A percentile compares a stretch with the other conserved stretches of the same genome.
These are phyloP conservation scores for Coemansia sp. DNA, from an alignment of 192 early-diverging fungal species.

Conservation along the genomic window DNA sequence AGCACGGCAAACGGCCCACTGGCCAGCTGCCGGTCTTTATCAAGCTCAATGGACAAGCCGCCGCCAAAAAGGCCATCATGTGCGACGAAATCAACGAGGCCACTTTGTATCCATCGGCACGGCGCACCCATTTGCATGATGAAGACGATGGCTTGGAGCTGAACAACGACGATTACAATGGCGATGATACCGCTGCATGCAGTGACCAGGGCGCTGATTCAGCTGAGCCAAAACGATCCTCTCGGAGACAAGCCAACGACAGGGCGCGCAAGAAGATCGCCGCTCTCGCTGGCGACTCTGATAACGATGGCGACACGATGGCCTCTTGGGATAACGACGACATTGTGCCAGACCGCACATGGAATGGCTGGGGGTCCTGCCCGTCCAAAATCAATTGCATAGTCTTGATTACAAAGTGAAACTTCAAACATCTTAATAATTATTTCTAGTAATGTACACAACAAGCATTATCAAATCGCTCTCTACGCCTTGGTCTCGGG, in stretches of 20 bases:
- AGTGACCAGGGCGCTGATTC: background rate
- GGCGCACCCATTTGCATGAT: background rate
- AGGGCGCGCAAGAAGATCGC: constrained; percentile 11
- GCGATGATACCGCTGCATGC: background rate
- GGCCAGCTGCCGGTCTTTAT: constrained; percentile 37
- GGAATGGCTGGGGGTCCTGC: constrained; percentile 23
- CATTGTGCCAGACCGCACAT: background rate
- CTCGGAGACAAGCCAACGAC: constrained; percentile 10
- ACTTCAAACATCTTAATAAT: no score
- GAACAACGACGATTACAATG: constrained; percentile 1
- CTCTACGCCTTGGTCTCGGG: background rate
- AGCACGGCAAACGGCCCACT: constrained; percentile 24
- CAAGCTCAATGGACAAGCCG: constrained; percentile 21
- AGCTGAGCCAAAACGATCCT: constrained; percentile 1
- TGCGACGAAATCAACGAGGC: constrained; percentile 6
- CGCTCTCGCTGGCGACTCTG: background rate
- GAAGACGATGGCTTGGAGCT: background rate
- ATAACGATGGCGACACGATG: background rate
- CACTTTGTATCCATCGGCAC: constrained; percentile 1
- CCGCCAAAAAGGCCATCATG: constrained; percentile 7
- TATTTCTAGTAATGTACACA: constrained; percentile 8
- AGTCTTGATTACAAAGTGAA: constrained; percentile 31
- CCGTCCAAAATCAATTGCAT: constrained; percentile 28
- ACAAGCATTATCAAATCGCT: background rate
- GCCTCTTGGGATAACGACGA: constrained; percentile 3